Evolutionary conservation across 495 filamentous ascomycete species (phyloP).

Genomic region (Podospora fimiseda): DNA sequence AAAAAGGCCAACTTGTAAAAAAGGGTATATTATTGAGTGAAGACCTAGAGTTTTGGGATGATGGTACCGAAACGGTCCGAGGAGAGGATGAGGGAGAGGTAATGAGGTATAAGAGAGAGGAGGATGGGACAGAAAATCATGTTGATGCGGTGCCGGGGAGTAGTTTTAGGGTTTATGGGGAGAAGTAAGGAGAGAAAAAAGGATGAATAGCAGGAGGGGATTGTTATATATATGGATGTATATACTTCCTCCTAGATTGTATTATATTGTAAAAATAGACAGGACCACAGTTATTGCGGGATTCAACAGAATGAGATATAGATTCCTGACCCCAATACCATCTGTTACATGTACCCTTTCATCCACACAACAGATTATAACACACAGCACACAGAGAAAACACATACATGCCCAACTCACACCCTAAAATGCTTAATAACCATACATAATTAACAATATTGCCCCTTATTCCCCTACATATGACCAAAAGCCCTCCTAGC

Average conservation of each 20-base stretch:
- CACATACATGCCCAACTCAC: not conserved
- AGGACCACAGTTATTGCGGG: too few relatives aligned
- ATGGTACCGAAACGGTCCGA: conserved; percentile 38
- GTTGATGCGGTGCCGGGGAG: conserved; percentile 17
- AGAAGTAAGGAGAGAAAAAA: not conserved
- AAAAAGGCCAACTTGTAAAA: conserved; percentile 60
- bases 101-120: not conserved
- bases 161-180: conserved; percentile 20
- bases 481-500: conserved; percentile 40
- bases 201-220: not conserved
- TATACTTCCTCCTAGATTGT: too few relatives aligned
- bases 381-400: too few relatives aligned
- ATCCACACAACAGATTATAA: too few relatives aligned
- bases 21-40: conserved; percentile 45
- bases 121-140: too few relatives aligned
- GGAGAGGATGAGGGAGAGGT: not conserved
- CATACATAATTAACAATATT: not conserved
- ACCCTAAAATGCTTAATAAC: not conserved
- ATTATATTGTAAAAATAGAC: too few relatives aligned
- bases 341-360: too few relatives aligned
- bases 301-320: too few relatives aligned
- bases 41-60: conserved; percentile 65
- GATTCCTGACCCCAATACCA: too few relatives aligned
- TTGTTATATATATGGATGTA: not conserved
- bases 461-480: not conserved